These are phyloP conservation scores for Zychaea mexicana DNA, from an alignment of 371 early-diverging fungal genomes.

Conservation along the genomic window DNA sequence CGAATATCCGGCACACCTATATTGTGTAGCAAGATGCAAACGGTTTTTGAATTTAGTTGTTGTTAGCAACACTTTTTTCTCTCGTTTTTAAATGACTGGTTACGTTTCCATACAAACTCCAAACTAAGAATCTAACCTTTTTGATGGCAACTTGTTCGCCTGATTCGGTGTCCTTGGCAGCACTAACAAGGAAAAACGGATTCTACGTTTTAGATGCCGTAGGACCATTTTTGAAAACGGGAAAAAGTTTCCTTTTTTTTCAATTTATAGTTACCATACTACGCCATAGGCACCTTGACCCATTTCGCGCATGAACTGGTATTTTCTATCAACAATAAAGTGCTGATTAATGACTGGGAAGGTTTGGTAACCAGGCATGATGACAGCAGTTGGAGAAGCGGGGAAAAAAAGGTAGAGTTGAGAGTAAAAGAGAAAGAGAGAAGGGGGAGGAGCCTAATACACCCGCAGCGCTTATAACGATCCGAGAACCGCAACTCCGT, in stretches of 20 bases:
- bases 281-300: constrained; percentile 91
- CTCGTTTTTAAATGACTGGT: too few relatives aligned
- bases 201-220: constrained; percentile 8
- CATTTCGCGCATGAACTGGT: constrained; percentile 83
- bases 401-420: constrained; percentile 10
- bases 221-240: background rate
- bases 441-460: constrained; percentile 11
- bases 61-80: too few relatives aligned
- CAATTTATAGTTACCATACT: constrained; percentile 20
- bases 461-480: too few relatives aligned
- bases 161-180: constrained; percentile 76
- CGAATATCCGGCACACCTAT: constrained; percentile 63
- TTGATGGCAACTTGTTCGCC: constrained; percentile 93
- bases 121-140: constrained; percentile 70
- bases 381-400: background rate
- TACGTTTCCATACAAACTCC: background rate
- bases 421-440: constrained; percentile 14
- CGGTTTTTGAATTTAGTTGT: too few relatives aligned
- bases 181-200: constrained; percentile 41
- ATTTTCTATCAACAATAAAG: constrained; percentile 75
- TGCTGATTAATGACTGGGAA: constrained; percentile 72
- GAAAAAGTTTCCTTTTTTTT: background rate
- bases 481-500: too few relatives aligned
- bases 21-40: background rate
- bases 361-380: constrained; percentile 51